Evolutionary conservation across 331 rosid genomes (phyloP).

Genomic region (Quercus phellos): DNA sequence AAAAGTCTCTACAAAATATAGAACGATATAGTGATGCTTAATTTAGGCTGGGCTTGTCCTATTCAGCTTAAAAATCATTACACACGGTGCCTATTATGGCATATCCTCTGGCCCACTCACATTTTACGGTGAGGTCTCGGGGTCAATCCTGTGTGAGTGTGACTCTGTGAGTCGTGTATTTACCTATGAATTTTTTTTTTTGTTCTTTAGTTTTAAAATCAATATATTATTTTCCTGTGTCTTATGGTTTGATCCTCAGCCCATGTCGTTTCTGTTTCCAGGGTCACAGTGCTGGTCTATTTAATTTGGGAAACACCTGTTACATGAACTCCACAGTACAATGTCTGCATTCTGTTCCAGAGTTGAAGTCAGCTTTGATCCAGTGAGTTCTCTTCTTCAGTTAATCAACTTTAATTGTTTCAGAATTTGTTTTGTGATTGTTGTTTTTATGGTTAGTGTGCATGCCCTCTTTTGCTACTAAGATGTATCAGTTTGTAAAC

Average conservation of each 20-base stretch:
- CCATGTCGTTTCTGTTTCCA: slow-evolving; percentile 25
- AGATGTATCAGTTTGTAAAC: slow-evolving; percentile 14
- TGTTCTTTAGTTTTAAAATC: neutral
- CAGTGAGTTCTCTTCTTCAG: slow-evolving; percentile 44
- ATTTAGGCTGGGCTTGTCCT: neutral
- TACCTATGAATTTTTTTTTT: neutral
- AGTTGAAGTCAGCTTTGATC: slow-evolving; percentile 86
- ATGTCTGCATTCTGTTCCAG: slow-evolving; percentile 98
- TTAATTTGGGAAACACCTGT: slow-evolving; percentile 94
- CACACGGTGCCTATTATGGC: neutral
- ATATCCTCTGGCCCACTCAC: neutral
- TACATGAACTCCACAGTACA: slow-evolving; percentile 98
- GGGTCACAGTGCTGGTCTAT: slow-evolving; percentile 95
- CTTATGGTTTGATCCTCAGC: neutral
- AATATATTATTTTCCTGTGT: neutral
- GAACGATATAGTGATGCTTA: too few species aligned
- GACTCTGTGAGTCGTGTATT: neutral
- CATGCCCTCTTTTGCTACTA: slow-evolving; percentile 8
- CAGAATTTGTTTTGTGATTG: neutral
- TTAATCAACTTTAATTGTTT: neutral
- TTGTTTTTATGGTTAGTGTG: neutral
- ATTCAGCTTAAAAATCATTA: neutral
- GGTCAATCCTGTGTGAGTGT: neutral
- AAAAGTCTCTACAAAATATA: too few species aligned
- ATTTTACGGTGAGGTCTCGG: neutral